Evolutionary conservation across 2,329 filamentous ascomycete genomes (phyloP), one percentile per base, ranked within the genome.

Genomic region (Ophiostoma ulmi): DNA sequence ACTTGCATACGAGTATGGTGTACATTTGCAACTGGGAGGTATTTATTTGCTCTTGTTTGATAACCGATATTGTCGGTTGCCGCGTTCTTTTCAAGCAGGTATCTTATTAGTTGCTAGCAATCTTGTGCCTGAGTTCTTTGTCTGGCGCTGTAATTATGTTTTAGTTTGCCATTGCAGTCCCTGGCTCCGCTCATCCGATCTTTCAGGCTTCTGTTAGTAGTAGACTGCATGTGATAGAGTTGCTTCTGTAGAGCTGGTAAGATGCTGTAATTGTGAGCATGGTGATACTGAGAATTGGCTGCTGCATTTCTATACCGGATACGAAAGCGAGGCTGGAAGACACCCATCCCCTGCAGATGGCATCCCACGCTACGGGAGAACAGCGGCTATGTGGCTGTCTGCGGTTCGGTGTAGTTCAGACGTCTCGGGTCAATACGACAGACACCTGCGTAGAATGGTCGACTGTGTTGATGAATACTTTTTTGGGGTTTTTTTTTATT

Each of bases 181-280:
- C 61, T 64, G 61, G 61, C 31, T 64, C 61, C 61, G 61, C 35
- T 64, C 61, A 64, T 64, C 61, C 61, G 61, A 38, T 38, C n/a
- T 58, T 26, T 58, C n/a, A n/a, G 48, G 48, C 22, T 61, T 5
- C 22, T 31, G 22, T 31, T 31, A n/a, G 22, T 13, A n/a, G 55
- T 31, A 26, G 22, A 55, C 20, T 61, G n/a, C 55, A 61, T 31
- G 22, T 61, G 52, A 58, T 11, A 5, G 10, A 26, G n/a, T 20
- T n/a, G 20, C 14, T 48, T 14, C 44, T 48, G 13, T 5, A 31
- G 31, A 31, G 31, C 31, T 31, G 31, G 3, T 31, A 31, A 31
- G 31, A 31, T 31, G 31, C 31, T 31, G 31, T 31, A 31, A 31
- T 4, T 31, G 31, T 31, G 31, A 31, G 31, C 31, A 31, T 31